Conservation (phyloP, 1,284 basidiomycete genomes). For the Malassezia yamatoensis region DNA sequence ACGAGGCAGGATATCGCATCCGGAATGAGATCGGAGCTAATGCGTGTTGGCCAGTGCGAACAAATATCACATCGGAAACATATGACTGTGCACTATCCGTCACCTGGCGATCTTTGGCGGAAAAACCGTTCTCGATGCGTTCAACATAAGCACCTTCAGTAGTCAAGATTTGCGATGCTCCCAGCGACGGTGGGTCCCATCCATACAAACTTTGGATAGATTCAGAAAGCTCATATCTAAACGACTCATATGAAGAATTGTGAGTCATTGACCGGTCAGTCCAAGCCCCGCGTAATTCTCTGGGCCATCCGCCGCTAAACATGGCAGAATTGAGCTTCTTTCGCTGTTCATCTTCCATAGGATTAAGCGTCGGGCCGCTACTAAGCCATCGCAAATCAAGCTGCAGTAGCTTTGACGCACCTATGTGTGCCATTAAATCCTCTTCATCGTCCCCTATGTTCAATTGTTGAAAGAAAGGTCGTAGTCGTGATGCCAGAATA, state of each 20-base stretch:
- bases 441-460: not conserved
- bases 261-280: constrained; percentile 19
- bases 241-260: constrained; percentile 1
- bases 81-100: not conserved
- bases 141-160: constrained; percentile 8
- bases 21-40: not conserved
- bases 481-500: constrained; percentile 26
- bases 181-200: constrained; percentile 1
- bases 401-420: not conserved
- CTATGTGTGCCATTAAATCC: not conserved
- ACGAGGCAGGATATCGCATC: constrained; percentile 2
- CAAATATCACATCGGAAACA: not conserved
- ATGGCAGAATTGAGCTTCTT: not conserved
- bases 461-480: constrained; percentile 24
- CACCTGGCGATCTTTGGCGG: not conserved
- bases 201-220: constrained; percentile 10
- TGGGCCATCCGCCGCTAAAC: constrained; percentile 21
- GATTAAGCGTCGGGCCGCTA: not conserved
- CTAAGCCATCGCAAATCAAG: constrained; percentile 7
- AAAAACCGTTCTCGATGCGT: constrained; percentile 10
- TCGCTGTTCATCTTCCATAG: not conserved
- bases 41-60: not conserved
- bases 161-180: not conserved
- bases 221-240: constrained; percentile 6
- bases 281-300: constrained; percentile 32